Percentiles rank a stretch among this genome's conserved stretches.
phyloP scores from a whole-genome alignment of 139 green algal species.

The Chlorella sp. region DNA sequence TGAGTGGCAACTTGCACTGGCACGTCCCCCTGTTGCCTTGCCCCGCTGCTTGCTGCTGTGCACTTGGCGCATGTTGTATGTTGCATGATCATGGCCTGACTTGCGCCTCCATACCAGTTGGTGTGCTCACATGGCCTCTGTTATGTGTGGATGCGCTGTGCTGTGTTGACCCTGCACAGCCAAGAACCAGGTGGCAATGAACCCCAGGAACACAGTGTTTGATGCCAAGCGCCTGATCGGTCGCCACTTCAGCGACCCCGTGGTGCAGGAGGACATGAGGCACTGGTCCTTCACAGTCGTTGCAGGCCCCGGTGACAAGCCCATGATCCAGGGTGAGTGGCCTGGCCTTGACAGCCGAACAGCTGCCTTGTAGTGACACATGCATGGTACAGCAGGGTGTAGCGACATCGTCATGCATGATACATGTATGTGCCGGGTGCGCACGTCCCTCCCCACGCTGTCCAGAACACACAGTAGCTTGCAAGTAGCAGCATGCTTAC shows the following conservation, averaged over 20 bases:
- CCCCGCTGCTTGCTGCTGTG: background rate
- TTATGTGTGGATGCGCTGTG: background rate
- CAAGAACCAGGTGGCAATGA: constrained; percentile 20
- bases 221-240: constrained; percentile 98
- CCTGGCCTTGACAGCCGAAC: background rate
- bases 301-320: constrained; percentile 5
- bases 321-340: constrained; percentile 8
- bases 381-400: too few relatives aligned
- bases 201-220: constrained; percentile 67
- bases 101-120: background rate
- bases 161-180: too few relatives aligned
- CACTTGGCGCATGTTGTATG: background rate
- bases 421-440: too few relatives aligned
- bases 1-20: too few relatives aligned
- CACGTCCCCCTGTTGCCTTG: too few relatives aligned
- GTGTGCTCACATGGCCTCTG: background rate
- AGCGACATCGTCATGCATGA: too few relatives aligned
- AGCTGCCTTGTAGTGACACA: too few relatives aligned
- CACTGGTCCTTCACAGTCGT: constrained; percentile 79
- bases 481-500: too few relatives aligned
- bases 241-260: constrained; percentile 46
- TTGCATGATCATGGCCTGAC: background rate
- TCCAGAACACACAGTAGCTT: too few relatives aligned
- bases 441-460: too few relatives aligned
- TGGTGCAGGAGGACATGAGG: constrained; percentile 89